phyloP scores from a whole-genome alignment of 2,329 filamentous ascomycete genomes.

The Aspergillus clavatus region DNA sequence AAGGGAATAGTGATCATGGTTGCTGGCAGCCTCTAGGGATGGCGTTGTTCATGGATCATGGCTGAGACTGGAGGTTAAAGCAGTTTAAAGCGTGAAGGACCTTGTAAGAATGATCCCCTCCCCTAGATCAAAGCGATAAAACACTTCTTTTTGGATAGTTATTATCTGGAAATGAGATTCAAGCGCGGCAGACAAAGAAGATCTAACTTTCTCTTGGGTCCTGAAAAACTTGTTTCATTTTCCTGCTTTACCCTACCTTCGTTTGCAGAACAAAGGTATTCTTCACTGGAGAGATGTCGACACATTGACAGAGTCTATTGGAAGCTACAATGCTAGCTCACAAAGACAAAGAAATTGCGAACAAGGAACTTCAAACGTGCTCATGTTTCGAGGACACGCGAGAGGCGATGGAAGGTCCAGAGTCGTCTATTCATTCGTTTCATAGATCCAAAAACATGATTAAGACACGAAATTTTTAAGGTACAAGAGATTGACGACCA shows the following conservation, averaged over 20 bases:
- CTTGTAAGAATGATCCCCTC: not conserved
- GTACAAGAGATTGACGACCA: not conserved
- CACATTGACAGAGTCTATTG: conserved; percentile 1
- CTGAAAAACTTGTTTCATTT: not conserved
- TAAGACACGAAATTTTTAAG: not conserved
- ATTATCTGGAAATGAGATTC: not conserved
- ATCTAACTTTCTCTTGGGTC: no score
- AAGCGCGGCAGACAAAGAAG: not conserved
- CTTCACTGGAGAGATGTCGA: not conserved
- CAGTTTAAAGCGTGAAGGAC: not conserved
- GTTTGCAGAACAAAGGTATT: not conserved
- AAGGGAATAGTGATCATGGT: not conserved
- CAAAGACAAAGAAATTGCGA: conserved; percentile 3
- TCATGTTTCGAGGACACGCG: not conserved
- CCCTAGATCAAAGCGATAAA: not conserved
- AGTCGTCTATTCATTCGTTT: not conserved
- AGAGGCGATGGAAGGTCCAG: not conserved
- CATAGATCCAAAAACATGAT: not conserved
- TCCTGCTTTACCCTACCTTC: not conserved
- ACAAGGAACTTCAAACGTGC: conserved; percentile 13
- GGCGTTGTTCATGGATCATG: not conserved
- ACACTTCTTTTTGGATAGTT: not conserved
- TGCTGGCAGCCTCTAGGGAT: not conserved
- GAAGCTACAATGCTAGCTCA: not conserved
- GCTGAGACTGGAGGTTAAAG: not conserved